Percentiles rank a stretch among this genome's conserved stretches.
Conservation (phyloP, 2,329 filamentous ascomycete species). For the Hymenoscyphus linearis region DNA sequence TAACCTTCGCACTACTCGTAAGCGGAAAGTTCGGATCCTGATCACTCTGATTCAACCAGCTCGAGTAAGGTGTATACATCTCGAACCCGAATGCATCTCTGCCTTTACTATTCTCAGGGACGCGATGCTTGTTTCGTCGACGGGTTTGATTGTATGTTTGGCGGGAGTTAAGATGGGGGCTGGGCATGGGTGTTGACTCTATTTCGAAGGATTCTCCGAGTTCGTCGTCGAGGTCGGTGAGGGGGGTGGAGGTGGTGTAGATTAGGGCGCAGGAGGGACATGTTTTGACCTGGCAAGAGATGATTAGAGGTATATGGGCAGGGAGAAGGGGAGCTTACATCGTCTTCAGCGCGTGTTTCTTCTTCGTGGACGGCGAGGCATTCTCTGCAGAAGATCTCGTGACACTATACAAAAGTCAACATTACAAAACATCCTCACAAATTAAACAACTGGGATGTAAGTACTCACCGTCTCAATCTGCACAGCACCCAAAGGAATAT, state of each 20-base stretch:
- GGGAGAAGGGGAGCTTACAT: constrained; percentile 7
- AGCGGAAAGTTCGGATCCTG: constrained; percentile 21
- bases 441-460: no score
- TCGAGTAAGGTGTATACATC: constrained; percentile 18
- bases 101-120: constrained; percentile 18
- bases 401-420: constrained; percentile 34
- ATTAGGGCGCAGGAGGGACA: constrained; percentile 23
- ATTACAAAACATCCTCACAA: no score
- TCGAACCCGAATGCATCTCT: constrained; percentile 24
- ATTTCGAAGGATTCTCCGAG: constrained; percentile 1
- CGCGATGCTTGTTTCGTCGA: not conserved
- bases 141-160: no score
- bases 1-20: constrained; percentile 37
- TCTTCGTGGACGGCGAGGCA: constrained; percentile 39
- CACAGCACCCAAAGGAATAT: constrained; percentile 38
- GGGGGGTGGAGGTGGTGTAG: constrained; percentile 8
- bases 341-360: constrained; percentile 23
- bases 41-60: constrained; percentile 25
- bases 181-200: not conserved
- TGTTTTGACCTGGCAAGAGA: constrained; percentile 9
- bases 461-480: constrained; percentile 26
- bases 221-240: constrained; percentile 14
- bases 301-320: no score
- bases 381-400: constrained; percentile 48
- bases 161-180: not conserved